phyloP scores from a whole-genome alignment of 805 yeast species.

The Nakazawaea ambrosiae region DNA sequence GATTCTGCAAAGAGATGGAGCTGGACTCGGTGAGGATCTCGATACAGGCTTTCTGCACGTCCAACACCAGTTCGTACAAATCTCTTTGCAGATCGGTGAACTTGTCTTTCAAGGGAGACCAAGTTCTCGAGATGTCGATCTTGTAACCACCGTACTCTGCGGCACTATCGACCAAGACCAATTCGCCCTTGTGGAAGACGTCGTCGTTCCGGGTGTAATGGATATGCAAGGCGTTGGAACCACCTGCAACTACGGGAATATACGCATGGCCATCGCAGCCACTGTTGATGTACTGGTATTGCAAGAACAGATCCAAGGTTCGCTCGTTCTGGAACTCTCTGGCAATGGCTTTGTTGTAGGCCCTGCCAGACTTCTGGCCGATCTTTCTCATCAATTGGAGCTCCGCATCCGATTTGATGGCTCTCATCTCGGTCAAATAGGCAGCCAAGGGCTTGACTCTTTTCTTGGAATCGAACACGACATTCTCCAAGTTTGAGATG shows the following conservation, averaged over 20 bases:
- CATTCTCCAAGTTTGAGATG: slow-evolving; percentile 15
- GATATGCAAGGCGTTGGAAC: slow-evolving; percentile 80
- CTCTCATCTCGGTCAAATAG: slow-evolving; percentile 44
- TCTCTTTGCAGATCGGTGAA: slow-evolving; percentile 79
- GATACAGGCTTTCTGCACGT: slow-evolving; percentile 76
- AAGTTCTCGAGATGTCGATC: slow-evolving; percentile 92
- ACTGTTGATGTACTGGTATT: slow-evolving; percentile 72
- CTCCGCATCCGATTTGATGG: slow-evolving; percentile 71
- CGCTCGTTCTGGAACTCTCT: slow-evolving; percentile 63
- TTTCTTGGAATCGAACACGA: slow-evolving; percentile 25
- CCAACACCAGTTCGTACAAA: slow-evolving; percentile 80
- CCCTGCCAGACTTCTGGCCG: slow-evolving; percentile 74
- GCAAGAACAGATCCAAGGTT: slow-evolving; percentile 72
- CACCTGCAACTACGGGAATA: slow-evolving; percentile 95
- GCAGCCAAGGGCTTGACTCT: slow-evolving; percentile 35
- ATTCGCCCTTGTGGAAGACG: slow-evolving; percentile 63
- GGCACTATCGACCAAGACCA: slow-evolving; percentile 92
- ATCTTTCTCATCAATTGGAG: slow-evolving; percentile 75
- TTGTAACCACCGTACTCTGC: slow-evolving; percentile 92
- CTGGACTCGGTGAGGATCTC: slow-evolving; percentile 50
- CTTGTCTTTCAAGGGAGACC: slow-evolving; percentile 73
- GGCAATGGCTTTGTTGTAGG: slow-evolving; percentile 78
- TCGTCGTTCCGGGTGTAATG: slow-evolving; percentile 95
- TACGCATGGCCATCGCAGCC: slow-evolving; percentile 91
- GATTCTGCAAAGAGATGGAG: slow-evolving; percentile 55